Evolutionary conservation across 2,329 filamentous ascomycete genomes (phyloP), one percentile per base, ranked within the genome.

Genomic region (Ascochyta lentis): DNA sequence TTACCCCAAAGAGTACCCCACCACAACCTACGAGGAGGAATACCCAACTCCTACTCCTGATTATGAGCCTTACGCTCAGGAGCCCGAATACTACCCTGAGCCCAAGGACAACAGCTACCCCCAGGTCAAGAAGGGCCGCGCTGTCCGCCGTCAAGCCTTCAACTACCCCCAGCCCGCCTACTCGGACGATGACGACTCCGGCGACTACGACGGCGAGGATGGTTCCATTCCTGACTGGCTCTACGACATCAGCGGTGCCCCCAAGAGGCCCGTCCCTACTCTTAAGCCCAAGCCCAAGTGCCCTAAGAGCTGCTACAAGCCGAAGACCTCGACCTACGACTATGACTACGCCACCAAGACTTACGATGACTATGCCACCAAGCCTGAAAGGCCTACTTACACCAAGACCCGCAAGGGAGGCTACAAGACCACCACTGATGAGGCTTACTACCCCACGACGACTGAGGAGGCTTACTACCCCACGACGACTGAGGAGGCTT

Each of bases 211-310:
- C 13, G 49, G 43, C 8, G 44, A 53, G 22, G 54, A 57, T 45
- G 54, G 49, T 26, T 49, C 54, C 22, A 56, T 62, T 19, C 61
- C 61, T 26, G 38, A 59, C 19, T 65, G 63, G 62, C 45, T 61
- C 1, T 52, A 56, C n/a, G 42, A 47, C 15, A 37, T 46, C 3
- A 45, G 23, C 27, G 47, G 49, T 12, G 41, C 46, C 13, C 49
- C 47, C 15, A 33, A 50, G 42, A 61, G 40, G 51, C 49, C 54
- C 13, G 19, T 22, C 7, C 33, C 35, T 9, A 45, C 49, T 4
- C 38, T 27, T 10, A 35, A 49, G 31, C 24, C 45, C 19, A 44
- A 54, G 52, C 51, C 51, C 5, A 57, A 35, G 44, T 49, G 46
- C 39, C 54, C 54, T 7, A 38, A 41, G 54, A 62, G 53, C 47